Evolutionary conservation across 75 land plant genomes (phyloP).

Genomic region (Chamaecyparis obtusa): DNA sequence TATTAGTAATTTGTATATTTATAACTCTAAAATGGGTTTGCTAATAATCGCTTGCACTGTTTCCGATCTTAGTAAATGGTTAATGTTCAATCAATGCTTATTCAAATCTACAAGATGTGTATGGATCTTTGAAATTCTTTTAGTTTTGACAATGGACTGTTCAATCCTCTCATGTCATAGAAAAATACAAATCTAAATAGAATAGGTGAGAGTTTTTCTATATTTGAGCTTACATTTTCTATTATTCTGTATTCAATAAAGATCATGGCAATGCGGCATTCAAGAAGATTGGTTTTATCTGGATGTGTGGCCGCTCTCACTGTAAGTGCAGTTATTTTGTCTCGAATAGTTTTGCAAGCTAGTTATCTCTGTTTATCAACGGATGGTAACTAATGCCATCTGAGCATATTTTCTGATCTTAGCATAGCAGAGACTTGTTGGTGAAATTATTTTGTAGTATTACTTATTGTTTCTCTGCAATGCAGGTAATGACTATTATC

Average conservation of each 20-base stretch:
- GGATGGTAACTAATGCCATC: background rate
- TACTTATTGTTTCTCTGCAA: background rate
- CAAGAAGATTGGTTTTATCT: conserved; percentile 67
- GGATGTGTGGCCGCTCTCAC: conserved; percentile 71
- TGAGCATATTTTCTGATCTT: conserved; percentile 7
- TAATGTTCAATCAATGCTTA: background rate
- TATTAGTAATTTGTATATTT: background rate
- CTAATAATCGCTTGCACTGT: background rate
- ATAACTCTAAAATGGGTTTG: background rate
- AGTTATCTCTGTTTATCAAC: background rate
- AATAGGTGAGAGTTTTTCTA: background rate
- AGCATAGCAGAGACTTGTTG: background rate
- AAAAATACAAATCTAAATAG: background rate
- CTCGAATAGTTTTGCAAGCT: background rate
- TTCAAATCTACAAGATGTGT: background rate
- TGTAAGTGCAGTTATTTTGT: conserved; percentile 44
- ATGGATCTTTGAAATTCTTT: background rate
- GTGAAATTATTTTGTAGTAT: background rate
- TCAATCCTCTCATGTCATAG: background rate
- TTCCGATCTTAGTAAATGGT: background rate
- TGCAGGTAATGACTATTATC: conserved; percentile 88
- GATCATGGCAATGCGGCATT: conserved; percentile 95
- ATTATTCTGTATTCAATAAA: conserved; percentile 22
- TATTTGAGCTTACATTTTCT: background rate
- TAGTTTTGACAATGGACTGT: background rate